Base-by-base conservation (phyloP, 495 filamentous ascomycete species). In the Terfezia boudieri region DNA sequence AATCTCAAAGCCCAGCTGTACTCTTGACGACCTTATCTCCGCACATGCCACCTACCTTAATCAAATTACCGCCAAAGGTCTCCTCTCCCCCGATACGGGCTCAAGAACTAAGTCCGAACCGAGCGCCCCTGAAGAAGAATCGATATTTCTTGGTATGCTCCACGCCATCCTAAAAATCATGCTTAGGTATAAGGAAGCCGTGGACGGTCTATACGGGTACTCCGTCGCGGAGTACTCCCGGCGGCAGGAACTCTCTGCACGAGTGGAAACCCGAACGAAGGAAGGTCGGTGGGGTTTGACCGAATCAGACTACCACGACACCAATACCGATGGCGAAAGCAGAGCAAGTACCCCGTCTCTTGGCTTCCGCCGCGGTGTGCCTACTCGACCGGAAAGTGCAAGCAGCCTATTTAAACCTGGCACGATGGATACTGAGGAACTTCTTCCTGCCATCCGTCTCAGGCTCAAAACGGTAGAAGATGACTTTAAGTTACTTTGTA, bases 161-260 rank as follows among this genome's bases (percentile, higher is more conserved):
- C 81, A 89, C 64, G 84, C 93, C 59, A 83, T 99, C 35, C 74
- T 99, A 17, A 89, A 92, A 60, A 80, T 80, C 50, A 96, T 96
- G 90, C 79, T 99, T 9, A 75, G 77, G 9, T 99, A 94, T 71
- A 83, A 85, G 61, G 89, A 94, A 65, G 83, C 77, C 52, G 88
- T 99, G 16, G 89, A 96, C 63, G 87, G 88, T 1, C 74, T 99
- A 5, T 96, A 96, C 71, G 83, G 81, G 36, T 94, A 89, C 73
- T 84, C 79, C 37, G 85, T 96, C 2, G 81, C 86, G 2, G 92
- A 96, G 62, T 96, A 92, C 70, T 94, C 86, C 20, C 77, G 80
- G 17, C 74, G 86, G 4, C 89, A 99, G 68, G 92, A 94, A 61
- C 72, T 77, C 35, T 80, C 76, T 59, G 83, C 88, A 0, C 76